Base-by-base conservation (phyloP, 331 rosid genomes). In the Phaseolus coccineus region DNA sequence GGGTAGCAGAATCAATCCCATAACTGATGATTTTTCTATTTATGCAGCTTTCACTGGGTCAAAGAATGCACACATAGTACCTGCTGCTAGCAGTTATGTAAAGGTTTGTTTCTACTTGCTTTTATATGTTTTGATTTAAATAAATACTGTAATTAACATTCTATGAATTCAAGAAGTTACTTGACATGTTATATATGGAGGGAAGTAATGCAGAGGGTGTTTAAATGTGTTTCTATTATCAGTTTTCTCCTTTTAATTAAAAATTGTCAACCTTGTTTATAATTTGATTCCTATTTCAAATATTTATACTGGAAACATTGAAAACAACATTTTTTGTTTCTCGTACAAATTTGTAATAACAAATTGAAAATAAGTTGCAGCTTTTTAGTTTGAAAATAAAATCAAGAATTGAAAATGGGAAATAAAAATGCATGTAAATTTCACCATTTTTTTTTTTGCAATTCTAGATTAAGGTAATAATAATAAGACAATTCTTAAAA, bases 21-120 rank as follows among this genome's bases (percentile, higher is more conserved):
- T 53, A 73, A 84, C 78, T 83, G 77, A 76, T 76, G 78, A 72
- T 37, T 81, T 80, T 69, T n/a, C 64, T 82, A 59, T 79, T 62
- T 73, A 22, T 55, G 48, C 69, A 95, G 98, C 97, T 88, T 91
- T 94, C 80, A 83, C 84, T 57, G 97, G 97, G 31, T 74, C 92
- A 71, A 92, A 90, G 86, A 92, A 89, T 63, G 72, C 52, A 28
- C 86, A 92, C 47, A 11, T 92, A 77, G 86, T 92, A 52, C 89
- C 97, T 56, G 97, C 97, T 51, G 97, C 97, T 66, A 91, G 86
- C 88, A 85, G 90, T 40, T 95, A 91, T 52, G 89, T 92, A 53
- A 97, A 95, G 98, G 98, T 95, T 71, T 70, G 79, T 58, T 51
- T 77, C 59, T 40, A 46, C 72, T 10, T n/a, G 11, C 5, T 61